phyloP scores from a whole-genome alignment of 208 protist species.

The Leishmania lainsoni region DNA sequence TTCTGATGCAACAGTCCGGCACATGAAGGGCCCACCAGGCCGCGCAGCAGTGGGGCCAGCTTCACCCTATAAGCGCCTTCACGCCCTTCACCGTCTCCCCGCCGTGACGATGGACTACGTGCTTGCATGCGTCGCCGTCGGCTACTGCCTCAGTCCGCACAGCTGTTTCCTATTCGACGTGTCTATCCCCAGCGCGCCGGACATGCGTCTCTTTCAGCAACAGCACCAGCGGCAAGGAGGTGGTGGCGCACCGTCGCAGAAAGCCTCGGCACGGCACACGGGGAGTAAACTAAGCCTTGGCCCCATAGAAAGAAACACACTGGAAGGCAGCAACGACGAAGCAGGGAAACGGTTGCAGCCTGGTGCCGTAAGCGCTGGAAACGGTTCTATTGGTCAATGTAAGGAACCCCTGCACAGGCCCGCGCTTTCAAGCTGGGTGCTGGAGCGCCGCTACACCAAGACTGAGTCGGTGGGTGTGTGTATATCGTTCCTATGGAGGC shows the following conservation, averaged over 20 bases:
- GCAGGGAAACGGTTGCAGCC: neutral
- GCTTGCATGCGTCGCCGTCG: slow-evolving; percentile 54
- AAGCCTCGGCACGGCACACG: neutral
- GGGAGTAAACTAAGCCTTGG: neutral
- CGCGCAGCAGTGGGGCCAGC: neutral
- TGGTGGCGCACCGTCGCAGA: neutral
- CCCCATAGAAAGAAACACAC: too few relatives aligned
- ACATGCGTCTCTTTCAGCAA: slow-evolving; percentile 35
- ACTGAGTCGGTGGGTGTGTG: slow-evolving; percentile 49
- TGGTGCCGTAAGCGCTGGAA: neutral
- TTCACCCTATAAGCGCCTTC: neutral
- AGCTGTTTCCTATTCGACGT: slow-evolving; percentile 69
- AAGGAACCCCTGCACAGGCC: slow-evolving; percentile 2
- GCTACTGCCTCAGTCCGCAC: slow-evolving; percentile 38
- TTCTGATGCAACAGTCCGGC: neutral
- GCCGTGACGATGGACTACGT: slow-evolving; percentile 51
- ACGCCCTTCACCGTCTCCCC: slow-evolving; percentile 21
- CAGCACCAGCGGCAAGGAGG: neutral
- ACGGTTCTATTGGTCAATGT: neutral
- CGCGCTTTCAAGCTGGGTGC: slow-evolving; percentile 47
- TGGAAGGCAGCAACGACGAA: neutral
- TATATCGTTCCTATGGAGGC: slow-evolving; percentile 42
- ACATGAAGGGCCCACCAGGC: neutral
- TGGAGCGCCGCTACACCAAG: slow-evolving; percentile 58
- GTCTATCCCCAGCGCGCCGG: slow-evolving; percentile 48